These are phyloP conservation scores for Mycena haematopus DNA, from an alignment of 768 basidiomycete species.

Conservation along the genomic window DNA sequence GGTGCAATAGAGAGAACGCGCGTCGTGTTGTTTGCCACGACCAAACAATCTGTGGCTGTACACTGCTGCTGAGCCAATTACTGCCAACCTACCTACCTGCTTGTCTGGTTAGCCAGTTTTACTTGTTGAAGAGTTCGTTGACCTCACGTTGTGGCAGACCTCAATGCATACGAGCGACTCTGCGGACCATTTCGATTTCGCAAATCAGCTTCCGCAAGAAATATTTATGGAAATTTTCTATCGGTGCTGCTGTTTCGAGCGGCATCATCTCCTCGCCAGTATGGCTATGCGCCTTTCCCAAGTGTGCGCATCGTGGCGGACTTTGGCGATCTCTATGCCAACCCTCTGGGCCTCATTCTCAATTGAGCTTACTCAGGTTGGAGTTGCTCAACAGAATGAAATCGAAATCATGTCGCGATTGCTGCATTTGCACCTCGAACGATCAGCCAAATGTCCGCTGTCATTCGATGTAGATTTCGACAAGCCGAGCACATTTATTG, in stretches of 20 bases:
- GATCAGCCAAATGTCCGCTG: conserved; percentile 6
- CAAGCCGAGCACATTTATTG: not conserved
- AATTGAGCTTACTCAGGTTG: not conserved
- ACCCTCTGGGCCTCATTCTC: conserved; percentile 24
- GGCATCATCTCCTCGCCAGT: conserved; percentile 10
- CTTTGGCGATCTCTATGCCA: conserved; percentile 10
- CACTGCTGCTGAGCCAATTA: too few species aligned
- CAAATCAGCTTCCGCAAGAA: conserved; percentile 14
- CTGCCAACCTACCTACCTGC: too few species aligned
- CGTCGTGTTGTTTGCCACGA: conserved; percentile 37
- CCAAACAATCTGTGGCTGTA: not conserved
- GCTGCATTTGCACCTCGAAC: conserved; percentile 20
- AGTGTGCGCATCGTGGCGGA: conserved; percentile 7
- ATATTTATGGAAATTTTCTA: conserved; percentile 18
- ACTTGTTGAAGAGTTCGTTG: too few species aligned
- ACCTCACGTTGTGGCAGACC: too few species aligned
- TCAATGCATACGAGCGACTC: not conserved
- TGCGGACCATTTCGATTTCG: too few species aligned
- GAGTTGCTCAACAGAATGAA: not conserved
- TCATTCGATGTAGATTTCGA: conserved; percentile 14
- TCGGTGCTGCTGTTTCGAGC: conserved; percentile 7
- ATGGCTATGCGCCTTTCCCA: conserved; percentile 3
- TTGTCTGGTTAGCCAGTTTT: too few species aligned
- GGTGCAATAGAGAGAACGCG: conserved; percentile 28
- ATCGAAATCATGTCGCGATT: not conserved